Conservation (phyloP, 2,329 filamentous ascomycete species). For the Colletotrichum chrysophilum region DNA sequence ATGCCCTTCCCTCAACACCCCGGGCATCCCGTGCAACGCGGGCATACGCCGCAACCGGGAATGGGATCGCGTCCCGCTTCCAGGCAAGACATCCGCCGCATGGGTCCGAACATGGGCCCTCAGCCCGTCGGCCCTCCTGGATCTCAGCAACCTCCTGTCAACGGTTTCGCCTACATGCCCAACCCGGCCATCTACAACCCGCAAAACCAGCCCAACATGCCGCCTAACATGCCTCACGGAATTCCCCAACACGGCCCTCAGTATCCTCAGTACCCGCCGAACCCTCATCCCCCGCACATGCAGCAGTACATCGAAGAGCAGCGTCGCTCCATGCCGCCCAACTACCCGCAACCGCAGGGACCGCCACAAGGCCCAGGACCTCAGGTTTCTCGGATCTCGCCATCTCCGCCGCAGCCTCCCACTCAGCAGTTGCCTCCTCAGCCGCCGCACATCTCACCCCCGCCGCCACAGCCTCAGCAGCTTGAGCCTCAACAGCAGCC, state of each 20-base stretch:
- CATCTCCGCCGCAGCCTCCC: constrained; percentile 64
- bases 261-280: constrained; percentile 38
- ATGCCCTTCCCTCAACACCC: constrained; percentile 66
- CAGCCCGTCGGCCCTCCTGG: constrained; percentile 66
- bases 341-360: constrained; percentile 62
- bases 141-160: constrained; percentile 57
- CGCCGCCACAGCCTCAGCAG: constrained; percentile 53
- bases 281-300: constrained; percentile 47
- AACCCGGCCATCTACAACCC: constrained; percentile 87
- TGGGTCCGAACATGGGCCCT: constrained; percentile 75
- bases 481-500: constrained; percentile 33
- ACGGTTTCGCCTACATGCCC: constrained; percentile 83
- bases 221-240: constrained; percentile 40
- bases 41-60: constrained; percentile 82
- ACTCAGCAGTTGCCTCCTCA: constrained; percentile 56
- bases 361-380: constrained; percentile 48
- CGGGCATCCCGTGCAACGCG: constrained; percentile 57
- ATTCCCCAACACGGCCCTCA: constrained; percentile 41
- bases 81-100: constrained; percentile 77
- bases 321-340: constrained; percentile 72
- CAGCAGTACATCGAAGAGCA: constrained; percentile 80
- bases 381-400: constrained; percentile 54
- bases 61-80: constrained; percentile 79
- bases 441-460: constrained; percentile 56
- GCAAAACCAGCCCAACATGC: constrained; percentile 52